Base-by-base conservation (phyloP, 345 rosid species). In the Cardiospermum halicacabum region DNA sequence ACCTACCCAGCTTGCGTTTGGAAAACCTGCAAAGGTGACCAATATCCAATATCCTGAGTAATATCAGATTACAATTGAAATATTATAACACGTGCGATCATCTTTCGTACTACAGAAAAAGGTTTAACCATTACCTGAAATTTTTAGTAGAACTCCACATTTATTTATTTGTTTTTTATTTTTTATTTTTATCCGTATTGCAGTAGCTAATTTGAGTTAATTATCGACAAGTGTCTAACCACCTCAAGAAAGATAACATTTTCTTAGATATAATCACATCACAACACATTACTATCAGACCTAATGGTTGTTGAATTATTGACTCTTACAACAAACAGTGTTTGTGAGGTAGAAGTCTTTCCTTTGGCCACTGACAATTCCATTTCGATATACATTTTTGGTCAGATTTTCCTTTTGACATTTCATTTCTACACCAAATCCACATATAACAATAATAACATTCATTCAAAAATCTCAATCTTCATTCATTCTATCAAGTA, bases 181-280 rank as follows among this genome's bases (percentile, higher is more conserved):
- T 43, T 13, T 43, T 16, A 43, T 45, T 47, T 1, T 45, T 16
- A 0, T 5, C 18, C 19, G 24, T 2, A 5, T 47, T 47, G 8
- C 7, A 24, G 5, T 34, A 34, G 39, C 3, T 32, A 32, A 3
- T 3, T 32, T 21, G 32, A 25, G 48, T 62, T 62, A 53, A n/a
- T 64, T 37, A 64, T 37, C 51, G 39, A 36, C 68, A 18, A 27
- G 28, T 51, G 25, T 28, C 53, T 10, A 53, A 53, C 60, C 7
- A 54, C 69, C 40, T 1, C 15, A 0, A 3, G 28, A 27, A n/a
- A 39, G 25, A 54, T 11, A 18, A 15, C 25, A 7, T 36, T 24
- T 7, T 64, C 5, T 53, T 53, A 1, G 2, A 42, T 12, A 11
- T 7, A 31, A 56, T 31, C 40, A 56, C 40, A 18, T 31, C 15